Base-by-base conservation (phyloP, 495 filamentous ascomycete genomes). In the Poronia punctata region DNA sequence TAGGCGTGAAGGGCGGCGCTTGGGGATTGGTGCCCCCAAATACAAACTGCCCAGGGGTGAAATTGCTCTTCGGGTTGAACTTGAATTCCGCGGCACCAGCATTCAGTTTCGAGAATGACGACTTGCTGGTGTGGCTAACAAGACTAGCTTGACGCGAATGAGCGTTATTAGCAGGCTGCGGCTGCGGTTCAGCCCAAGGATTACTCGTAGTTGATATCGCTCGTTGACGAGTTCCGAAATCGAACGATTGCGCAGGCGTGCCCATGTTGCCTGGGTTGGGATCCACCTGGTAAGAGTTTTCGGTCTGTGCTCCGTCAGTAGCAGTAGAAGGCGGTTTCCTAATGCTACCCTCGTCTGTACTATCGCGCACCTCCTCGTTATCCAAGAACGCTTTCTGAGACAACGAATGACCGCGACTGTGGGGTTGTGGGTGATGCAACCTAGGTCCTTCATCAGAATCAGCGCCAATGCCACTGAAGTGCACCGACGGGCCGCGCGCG, bases 31-130 rank as follows among this genome's bases (percentile, higher is more conserved):
- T 75, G 34, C 65, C 64, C 25, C 67, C 66, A 42, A 82, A 84
- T 15, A 51, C 48, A 39, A 70, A 73, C 27, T 71, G 66, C n/a
- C 70, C 67, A 2, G 86, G 75, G 25, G 67, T 70, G 56, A 84
- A 84, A 15, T 50, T 65, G 38, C 61, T 78, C 12, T 62, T 66
- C 4, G 86, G 85, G 42, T 92, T 80, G 57, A 84, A 83, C 48
- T 79, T 86, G 60, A 96, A 96, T 51, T 89, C 87, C 35, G 84
- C 82, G 0, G 92, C 90, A 39, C 78, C 80, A 26, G 88, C 86
- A 47, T 98, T 96, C 32, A 95, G 67, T 42, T 79, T 86, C 0
- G 86, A 88, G 14, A 76, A 66, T 2, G 83, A 88, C 19, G 78
- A 62, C 55, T 80, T 82, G 41, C 80, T 77, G 25, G 62, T 68